These are phyloP conservation scores for Kuraishia hungarica DNA, from an alignment of 805 yeast genomes.

Conservation along the genomic window DNA sequence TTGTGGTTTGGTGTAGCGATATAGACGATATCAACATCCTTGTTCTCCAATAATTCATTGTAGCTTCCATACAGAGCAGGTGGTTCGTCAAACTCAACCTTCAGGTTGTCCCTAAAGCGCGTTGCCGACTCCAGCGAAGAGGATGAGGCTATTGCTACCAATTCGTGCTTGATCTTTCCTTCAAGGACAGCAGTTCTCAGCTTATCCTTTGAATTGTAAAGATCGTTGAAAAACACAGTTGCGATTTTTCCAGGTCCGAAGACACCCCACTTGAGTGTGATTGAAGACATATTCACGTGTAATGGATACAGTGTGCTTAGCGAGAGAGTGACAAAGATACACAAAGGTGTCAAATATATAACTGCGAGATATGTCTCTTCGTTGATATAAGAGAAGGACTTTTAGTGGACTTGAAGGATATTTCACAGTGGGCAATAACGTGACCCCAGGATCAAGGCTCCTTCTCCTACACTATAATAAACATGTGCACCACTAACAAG, in stretches of 20 bases:
- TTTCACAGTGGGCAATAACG: background rate
- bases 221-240: slow-evolving; percentile 29
- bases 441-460: background rate
- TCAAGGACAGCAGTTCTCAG: slow-evolving; percentile 9
- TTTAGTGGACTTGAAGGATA: background rate
- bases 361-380: background rate
- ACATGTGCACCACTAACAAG: background rate
- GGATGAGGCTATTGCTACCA: slow-evolving; percentile 31
- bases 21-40: slow-evolving; percentile 36
- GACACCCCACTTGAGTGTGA: slow-evolving; percentile 33
- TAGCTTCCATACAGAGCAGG: slow-evolving; percentile 20
- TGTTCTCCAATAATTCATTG: slow-evolving; percentile 31
- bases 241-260: slow-evolving; percentile 43
- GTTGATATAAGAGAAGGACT: too few relatives aligned
- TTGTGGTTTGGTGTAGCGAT: slow-evolving; percentile 45
- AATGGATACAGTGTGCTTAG: too few relatives aligned
- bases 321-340: too few relatives aligned
- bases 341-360: too few relatives aligned
- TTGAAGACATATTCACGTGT: background rate
- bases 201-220: slow-evolving; percentile 15
- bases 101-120: slow-evolving; percentile 7
- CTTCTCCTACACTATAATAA: background rate
- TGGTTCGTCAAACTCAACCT: slow-evolving; percentile 6
- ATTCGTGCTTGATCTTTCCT: slow-evolving; percentile 21
- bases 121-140: slow-evolving; percentile 20